phyloP scores from a whole-genome alignment of 768 basidiomycete genomes.

The Trametes cingulata region DNA sequence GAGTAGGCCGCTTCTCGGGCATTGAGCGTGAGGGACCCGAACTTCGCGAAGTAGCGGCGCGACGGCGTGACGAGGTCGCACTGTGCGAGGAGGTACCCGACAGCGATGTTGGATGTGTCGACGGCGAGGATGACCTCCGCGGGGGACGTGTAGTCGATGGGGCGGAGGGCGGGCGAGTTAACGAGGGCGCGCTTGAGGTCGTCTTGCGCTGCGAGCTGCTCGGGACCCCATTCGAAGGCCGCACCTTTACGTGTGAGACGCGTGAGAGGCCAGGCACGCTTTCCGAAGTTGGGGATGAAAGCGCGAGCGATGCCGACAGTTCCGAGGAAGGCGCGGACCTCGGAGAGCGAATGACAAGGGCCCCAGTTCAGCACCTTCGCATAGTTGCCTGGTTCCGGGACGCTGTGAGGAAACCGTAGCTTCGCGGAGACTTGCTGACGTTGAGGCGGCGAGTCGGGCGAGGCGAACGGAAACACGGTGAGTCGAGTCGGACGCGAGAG shows the following conservation, averaged over 20 bases:
- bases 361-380: conserved; percentile 31
- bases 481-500: too few species aligned
- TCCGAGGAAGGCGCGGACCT: conserved; percentile 30
- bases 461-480: too few species aligned
- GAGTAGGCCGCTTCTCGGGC: conserved; percentile 21
- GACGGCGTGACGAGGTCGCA: conserved; percentile 12
- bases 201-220: conserved; percentile 17
- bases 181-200: conserved; percentile 22
- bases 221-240: conserved; percentile 20
- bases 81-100: conserved; percentile 32
- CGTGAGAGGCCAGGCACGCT: conserved; percentile 12
- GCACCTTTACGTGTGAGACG: conserved; percentile 26
- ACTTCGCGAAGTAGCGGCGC: conserved; percentile 31
- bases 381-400: conserved; percentile 31
- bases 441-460: too few species aligned
- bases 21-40: conserved; percentile 42
- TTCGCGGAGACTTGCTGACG: too few species aligned
- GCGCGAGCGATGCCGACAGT: conserved; percentile 25
- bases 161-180: conserved; percentile 17
- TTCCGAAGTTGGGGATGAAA: conserved; percentile 28
- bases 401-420: neutral
- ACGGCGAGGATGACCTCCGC: conserved; percentile 25
- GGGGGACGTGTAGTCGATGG: conserved; percentile 27
- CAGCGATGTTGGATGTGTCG: conserved; percentile 29
- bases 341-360: conserved; percentile 16